Base-by-base conservation (phyloP, 2,329 filamentous ascomycete species). In the Neocatenulostroma microsporum region DNA sequence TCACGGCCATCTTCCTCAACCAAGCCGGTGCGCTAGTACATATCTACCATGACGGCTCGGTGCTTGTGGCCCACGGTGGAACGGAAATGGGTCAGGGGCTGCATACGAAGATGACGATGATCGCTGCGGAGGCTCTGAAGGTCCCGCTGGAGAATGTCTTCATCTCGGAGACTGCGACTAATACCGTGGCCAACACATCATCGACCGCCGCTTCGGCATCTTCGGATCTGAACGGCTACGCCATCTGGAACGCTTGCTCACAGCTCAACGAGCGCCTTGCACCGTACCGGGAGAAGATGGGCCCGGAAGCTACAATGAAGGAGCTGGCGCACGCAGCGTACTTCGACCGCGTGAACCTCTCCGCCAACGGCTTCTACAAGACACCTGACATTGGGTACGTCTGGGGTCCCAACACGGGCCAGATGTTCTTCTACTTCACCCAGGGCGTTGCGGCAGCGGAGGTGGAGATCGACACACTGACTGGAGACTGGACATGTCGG, bases 361-460 rank as follows among this genome's bases (percentile, higher is more conserved):
- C 84, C 12, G 89, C 91, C 1, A 89, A 96, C 51, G 91, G 91
- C 1, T 95, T 93, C 67, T 98, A 96, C 73, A 89, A 87, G 58
- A 98, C 91, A 0, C 91, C 91, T 0, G 88, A 96, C 46, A 96
- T 98, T 48, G 91, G 91, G 2, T 98, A 95, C 56, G 77, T 80
- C 1, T 98, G 91, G 91, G 85, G 80, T 17, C 78, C 82, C 42
- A 95, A 95, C 63, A 81, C 72, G 9, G 91, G 91, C 21, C 84
- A 91, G 62, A 94, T 96, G 88, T 98, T 87, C 72, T 98, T 89
- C 68, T 98, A 98, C 71, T 98, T 96, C 66, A 96, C 91, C 0
- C 89, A 96, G 61, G 91, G 91, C 36, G 88, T 96, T 4, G 78
- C 89, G 0, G 84, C 85, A 0, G 82, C 88, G 8, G 91, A 96